phyloP scores from a whole-genome alignment of 2,329 filamentous ascomycete species.

The Alternaria burnsii region DNA sequence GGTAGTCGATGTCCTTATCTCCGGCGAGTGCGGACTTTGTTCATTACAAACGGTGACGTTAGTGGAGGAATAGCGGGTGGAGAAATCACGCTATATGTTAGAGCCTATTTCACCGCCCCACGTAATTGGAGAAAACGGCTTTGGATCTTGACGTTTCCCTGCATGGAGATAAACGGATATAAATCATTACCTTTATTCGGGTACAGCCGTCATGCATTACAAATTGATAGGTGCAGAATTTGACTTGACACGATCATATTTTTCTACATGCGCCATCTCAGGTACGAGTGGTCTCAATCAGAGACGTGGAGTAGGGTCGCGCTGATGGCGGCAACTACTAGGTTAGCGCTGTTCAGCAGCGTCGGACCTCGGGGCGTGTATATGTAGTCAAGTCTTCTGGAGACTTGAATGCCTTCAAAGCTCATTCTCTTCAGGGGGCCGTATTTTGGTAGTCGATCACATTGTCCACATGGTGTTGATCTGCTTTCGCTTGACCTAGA shows the following conservation, averaged over 20 bases:
- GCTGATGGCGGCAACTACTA: not conserved
- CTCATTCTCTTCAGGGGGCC: not conserved
- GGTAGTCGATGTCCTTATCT: not conserved
- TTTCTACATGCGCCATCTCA: not conserved
- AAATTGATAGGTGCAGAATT: not conserved
- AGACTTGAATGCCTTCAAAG: not conserved
- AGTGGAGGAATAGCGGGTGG: not conserved
- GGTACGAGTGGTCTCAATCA: not conserved
- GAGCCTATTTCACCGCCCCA: too few species aligned
- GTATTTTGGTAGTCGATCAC: constrained; percentile 23
- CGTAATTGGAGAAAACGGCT: not conserved
- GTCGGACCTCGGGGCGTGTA: not conserved
- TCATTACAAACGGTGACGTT: not conserved
- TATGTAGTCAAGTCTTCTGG: not conserved
- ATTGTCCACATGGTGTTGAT: constrained; percentile 71
- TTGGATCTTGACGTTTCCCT: not conserved
- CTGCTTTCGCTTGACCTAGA: constrained; percentile 67
- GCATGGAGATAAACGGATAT: constrained; percentile 6
- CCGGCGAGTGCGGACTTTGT: not conserved
- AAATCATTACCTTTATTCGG: not conserved
- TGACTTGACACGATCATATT: not conserved
- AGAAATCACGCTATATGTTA: not conserved
- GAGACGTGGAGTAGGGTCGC: not conserved
- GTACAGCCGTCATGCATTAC: constrained; percentile 9
- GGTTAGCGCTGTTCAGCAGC: not conserved